These are phyloP conservation scores for Epichloe coenophiala DNA, from an alignment of 2,329 filamentous ascomycete genomes.

Conservation along the genomic window DNA sequence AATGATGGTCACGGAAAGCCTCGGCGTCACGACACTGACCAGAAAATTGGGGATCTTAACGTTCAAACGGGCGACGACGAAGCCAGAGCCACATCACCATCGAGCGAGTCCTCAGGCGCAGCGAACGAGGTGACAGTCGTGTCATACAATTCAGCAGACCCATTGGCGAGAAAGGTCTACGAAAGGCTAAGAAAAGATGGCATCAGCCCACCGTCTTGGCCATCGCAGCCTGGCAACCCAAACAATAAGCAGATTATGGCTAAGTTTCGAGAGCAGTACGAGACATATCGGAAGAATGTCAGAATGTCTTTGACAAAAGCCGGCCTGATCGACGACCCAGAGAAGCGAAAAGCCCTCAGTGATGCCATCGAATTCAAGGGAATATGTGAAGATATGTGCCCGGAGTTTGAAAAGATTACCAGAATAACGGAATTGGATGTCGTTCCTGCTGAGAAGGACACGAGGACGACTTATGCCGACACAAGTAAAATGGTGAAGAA, in stretches of 20 bases:
- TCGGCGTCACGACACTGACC: neutral
- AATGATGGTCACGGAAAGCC: slow-evolving; percentile 4
- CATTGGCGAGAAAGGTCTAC: slow-evolving; percentile 36
- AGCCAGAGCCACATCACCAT: slow-evolving; percentile 15
- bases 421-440: slow-evolving; percentile 49
- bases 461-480: slow-evolving; percentile 29
- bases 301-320: slow-evolving; percentile 44
- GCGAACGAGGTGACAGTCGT: slow-evolving; percentile 1
- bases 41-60: slow-evolving; percentile 3
- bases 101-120: slow-evolving; percentile 11
- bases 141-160: slow-evolving; percentile 17
- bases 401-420: slow-evolving; percentile 50
- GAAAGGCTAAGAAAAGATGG: slow-evolving; percentile 40
- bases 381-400: slow-evolving; percentile 57
- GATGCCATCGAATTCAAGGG: slow-evolving; percentile 55
- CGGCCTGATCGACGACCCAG: slow-evolving; percentile 50
- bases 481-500: slow-evolving; percentile 51
- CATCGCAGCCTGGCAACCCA: slow-evolving; percentile 38
- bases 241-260: slow-evolving; percentile 37
- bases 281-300: slow-evolving; percentile 42
- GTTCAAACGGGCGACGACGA: slow-evolving; percentile 2
- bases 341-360: slow-evolving; percentile 45
- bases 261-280: slow-evolving; percentile 40
- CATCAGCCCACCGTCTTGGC: slow-evolving; percentile 42
- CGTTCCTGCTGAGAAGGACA: slow-evolving; percentile 39